Conservation (phyloP, 2,329 filamentous ascomycete genomes). For the Colletotrichum spinosum region DNA sequence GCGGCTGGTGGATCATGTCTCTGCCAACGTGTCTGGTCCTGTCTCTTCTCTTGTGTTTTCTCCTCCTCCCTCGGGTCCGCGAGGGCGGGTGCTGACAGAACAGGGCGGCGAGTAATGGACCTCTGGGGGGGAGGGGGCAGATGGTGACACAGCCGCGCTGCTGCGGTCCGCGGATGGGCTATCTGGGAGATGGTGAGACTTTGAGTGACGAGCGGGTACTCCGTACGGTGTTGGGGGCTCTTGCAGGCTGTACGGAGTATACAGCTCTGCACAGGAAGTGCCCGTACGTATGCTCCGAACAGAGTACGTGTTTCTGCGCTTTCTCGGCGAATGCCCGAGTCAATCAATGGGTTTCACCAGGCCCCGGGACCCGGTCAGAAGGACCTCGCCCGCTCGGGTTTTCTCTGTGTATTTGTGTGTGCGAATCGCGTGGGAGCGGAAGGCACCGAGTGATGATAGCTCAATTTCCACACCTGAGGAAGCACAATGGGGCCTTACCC, state of each 20-base stretch:
- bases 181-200: too few species aligned
- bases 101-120: slow-evolving; percentile 8
- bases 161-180: not conserved
- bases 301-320: not conserved
- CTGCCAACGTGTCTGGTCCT: not conserved
- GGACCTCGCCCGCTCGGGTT: not conserved
- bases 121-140: not conserved
- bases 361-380: too few species aligned
- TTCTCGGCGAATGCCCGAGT: slow-evolving; percentile 27
- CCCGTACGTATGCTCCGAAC: not conserved
- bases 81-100: not conserved
- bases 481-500: not conserved
- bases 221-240: too few species aligned
- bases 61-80: not conserved
- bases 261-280: not conserved
- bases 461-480: not conserved
- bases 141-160: slow-evolving; percentile 21
- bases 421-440: not conserved
- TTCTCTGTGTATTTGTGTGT: slow-evolving; percentile 7
- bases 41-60: not conserved
- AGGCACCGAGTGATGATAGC: not conserved
- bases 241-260: not conserved
- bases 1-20: too few species aligned
- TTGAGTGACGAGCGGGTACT: too few species aligned
- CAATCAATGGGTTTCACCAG: slow-evolving; percentile 8